Evolutionary conservation across 2,329 filamentous ascomycete species (phyloP), one percentile per base, ranked within the genome.

Genomic region (Pestalotiopsis sp.): DNA sequence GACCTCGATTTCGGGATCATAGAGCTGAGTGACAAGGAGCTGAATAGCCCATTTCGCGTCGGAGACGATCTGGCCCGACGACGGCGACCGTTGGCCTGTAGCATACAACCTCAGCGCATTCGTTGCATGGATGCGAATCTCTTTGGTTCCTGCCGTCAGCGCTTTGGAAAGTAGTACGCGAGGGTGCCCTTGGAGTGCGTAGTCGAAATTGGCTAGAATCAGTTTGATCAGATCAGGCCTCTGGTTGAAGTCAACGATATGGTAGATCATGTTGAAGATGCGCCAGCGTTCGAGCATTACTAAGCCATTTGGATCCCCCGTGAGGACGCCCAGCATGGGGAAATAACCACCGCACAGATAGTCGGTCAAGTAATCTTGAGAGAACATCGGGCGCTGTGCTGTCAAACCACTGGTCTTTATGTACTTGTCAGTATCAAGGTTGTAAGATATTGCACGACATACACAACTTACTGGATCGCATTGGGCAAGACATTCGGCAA

Each of bases 191-290:
- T 92, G 91, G 27, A 97, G 84, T 23, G 91, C 92, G 77, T 97
- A 99, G 80, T 99, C 95, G 80, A 99, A 95, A 75, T 95, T 96
- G 63, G 92, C 91, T 9, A 99, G 86, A 39, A 99, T 87, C 11
- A 95, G 87, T 77, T 95, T 94, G 77, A 98, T 94, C 69, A 99
- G 85, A 78, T 99, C 96, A 60, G 95, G 94, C 2, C 96, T 92
- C 79, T 96, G 92, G 74, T 93, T 94, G 59, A 97, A 85, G 76
- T 98, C 95, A 68, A 98, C 88, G 70, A 99, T 97, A 80, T 98
- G 96, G 78, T 99, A 99, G 86, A 98, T 97, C 94, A 99, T 99
- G 80, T 98, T 98, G 82, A 98, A 95, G 87, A 99, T 97, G 74
- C 94, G 93, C 95, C 96, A 98, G 74, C 94, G 87, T 78, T 98